Evolutionary conservation across 805 yeast genomes (phyloP).

Genomic region (Sungouiozyma intestinalis): DNA sequence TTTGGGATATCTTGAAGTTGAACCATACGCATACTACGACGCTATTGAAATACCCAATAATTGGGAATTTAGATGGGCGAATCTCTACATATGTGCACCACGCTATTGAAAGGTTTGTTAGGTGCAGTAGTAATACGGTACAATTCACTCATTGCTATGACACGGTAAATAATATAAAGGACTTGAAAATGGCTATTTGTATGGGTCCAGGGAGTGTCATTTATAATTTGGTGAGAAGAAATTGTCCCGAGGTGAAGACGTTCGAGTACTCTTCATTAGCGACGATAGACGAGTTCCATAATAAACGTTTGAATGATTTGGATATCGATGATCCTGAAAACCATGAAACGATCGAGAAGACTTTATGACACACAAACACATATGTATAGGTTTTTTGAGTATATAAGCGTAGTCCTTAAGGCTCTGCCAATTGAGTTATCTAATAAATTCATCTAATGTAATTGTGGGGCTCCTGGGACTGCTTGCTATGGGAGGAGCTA

Average conservation of each 20-base stretch:
- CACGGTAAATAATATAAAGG: conserved; percentile 13
- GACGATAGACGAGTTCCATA: conserved; percentile 17
- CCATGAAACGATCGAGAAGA: neutral
- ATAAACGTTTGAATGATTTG: conserved; percentile 3
- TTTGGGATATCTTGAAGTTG: conserved; percentile 24
- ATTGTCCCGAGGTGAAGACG: conserved; percentile 12
- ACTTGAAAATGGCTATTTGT: conserved; percentile 14
- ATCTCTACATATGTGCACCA: conserved; percentile 18
- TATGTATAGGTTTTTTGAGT: no score
- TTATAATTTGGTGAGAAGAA: conserved; percentile 20
- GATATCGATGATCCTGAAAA: neutral
- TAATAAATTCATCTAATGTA: conserved; percentile 6
- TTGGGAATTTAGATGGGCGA: conserved; percentile 25
- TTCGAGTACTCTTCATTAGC: conserved; percentile 20
- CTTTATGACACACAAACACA: neutral
- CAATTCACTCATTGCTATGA: conserved; percentile 27
- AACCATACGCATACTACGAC: conserved; percentile 19
- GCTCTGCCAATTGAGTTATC: no score
- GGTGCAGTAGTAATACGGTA: conserved; percentile 25
- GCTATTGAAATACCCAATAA: conserved; percentile 20
- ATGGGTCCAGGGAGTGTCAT: conserved; percentile 28
- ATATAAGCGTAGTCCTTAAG: no score
- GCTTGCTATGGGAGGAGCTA: conserved; percentile 11
- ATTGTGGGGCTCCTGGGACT: conserved; percentile 18
- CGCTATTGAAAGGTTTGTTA: conserved; percentile 27